phyloP scores from a whole-genome alignment of 179 eudicot species.

The Pouteria campechiana region DNA sequence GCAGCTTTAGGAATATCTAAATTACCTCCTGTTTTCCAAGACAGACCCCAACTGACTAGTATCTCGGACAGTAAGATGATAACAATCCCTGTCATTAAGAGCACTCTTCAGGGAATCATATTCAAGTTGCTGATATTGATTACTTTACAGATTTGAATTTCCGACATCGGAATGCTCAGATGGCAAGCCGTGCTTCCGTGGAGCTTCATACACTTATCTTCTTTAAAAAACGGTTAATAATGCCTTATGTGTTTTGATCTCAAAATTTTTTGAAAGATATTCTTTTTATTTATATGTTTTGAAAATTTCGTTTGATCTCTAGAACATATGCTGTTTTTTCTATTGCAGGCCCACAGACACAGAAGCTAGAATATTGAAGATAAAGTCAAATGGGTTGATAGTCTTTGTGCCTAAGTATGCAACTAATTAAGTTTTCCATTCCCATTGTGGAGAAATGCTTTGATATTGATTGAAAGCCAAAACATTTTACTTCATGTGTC shows the following conservation, averaged over 20 bases:
- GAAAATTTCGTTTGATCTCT: constrained; percentile 1
- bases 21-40: constrained; percentile 78
- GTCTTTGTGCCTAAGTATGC: constrained; percentile 95
- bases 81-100: no score
- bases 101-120: not conserved
- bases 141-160: constrained; percentile 74
- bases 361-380: constrained; percentile 90
- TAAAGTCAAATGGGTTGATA: constrained; percentile 93
- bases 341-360: constrained; percentile 82
- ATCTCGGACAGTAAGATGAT: constrained; percentile 84
- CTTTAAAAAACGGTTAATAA: constrained; percentile 61
- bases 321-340: not conserved
- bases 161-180: constrained; percentile 94
- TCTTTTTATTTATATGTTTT: no score
- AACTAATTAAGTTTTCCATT: no score
- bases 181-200: constrained; percentile 94
- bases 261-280: no score
- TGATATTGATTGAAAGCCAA: no score
- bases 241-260: not conserved
- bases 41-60: constrained; percentile 74
- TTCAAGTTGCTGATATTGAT: not conserved
- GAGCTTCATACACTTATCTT: constrained; percentile 91
- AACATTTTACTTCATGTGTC: no score
- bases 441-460: no score
- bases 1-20: constrained; percentile 80